Base-by-base conservation (phyloP, 1,284 basidiomycete species). In the Puccinia horiana region DNA sequence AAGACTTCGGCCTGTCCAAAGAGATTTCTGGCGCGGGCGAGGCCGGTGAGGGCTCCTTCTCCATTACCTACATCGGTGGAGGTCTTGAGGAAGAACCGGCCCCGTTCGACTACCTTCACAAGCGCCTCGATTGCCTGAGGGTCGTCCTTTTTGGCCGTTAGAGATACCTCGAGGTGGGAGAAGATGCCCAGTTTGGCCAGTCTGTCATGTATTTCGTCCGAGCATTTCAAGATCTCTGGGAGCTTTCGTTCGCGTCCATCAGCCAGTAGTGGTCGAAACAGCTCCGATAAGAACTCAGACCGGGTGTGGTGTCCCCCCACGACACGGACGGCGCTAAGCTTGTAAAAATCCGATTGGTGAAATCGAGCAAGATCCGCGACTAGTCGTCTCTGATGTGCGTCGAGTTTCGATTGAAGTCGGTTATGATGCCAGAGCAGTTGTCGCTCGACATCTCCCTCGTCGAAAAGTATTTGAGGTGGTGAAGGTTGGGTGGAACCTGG, bases 11-110 rank as follows among this genome's bases (percentile, higher is more conserved):
- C 96, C 1, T 94, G 94, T 37, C 97, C 96, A 85, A 98, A 93
- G 6, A 93, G 90, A 87, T 99, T 99, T 23, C 93, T 90, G 49
- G 96, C 88, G 76, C 92, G 91, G 23, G 91, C 94, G 8, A 92
- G 93, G 56, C 92, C 90, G 81, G 92, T 94, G 92, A 93, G 94
- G 78, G 89, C 94, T 11, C 94, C 96, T 87, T 98, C 96, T 76
- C 93, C 93, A 82, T 97, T 95, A 12, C 97, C 97, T 4, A 98
- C 90, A 86, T 98, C 95, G 0, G 96, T 98, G 1, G 93, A 91
- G 0, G 92, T 94, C 85, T 93, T 95, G 32, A 96, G 86, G 85
- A 91, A 95, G 84, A 93, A 91, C 44, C 93, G 88, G 0, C 94
- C 92, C 75, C 91, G 91, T 86, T 97, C 95, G 65, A 90, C 90